phyloP scores from a whole-genome alignment of 1,284 basidiomycete species.

The Austroboletus olivaceoglutinosus region DNA sequence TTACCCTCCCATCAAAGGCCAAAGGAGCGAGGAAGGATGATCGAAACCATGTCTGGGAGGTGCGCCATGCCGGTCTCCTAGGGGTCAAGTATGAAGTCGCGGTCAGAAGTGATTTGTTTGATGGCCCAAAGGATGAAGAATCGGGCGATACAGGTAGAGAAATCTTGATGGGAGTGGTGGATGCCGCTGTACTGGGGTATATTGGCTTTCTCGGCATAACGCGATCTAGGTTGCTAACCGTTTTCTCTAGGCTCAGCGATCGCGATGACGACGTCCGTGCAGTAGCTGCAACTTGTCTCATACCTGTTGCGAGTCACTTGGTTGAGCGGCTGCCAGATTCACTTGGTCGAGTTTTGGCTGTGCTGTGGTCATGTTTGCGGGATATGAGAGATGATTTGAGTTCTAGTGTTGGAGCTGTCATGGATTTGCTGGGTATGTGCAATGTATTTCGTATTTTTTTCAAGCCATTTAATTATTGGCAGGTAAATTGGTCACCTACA shows the following conservation, averaged over 20 bases:
- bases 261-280: slow-evolving; percentile 96
- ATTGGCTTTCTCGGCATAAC: slow-evolving; percentile 20
- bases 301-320: slow-evolving; percentile 82
- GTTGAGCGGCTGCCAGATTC: slow-evolving; percentile 76
- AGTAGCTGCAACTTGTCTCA: slow-evolving; percentile 89
- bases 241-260: slow-evolving; percentile 70
- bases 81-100: slow-evolving; percentile 98
- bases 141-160: slow-evolving; percentile 43
- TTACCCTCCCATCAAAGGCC: slow-evolving; percentile 44
- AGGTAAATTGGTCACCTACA: slow-evolving; percentile 82
- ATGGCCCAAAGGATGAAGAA: slow-evolving; percentile 38
- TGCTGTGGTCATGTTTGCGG: slow-evolving; percentile 88
- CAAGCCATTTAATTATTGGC: background rate
- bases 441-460: background rate
- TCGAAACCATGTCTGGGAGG: slow-evolving; percentile 89
- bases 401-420: slow-evolving; percentile 94
- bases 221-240: slow-evolving; percentile 13
- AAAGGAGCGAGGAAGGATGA: slow-evolving; percentile 41
- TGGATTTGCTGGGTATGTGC: slow-evolving; percentile 85
- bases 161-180: slow-evolving; percentile 75
- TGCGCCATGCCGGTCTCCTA: slow-evolving; percentile 93
- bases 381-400: slow-evolving; percentile 97
- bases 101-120: slow-evolving; percentile 82
- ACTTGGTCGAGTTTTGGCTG: slow-evolving; percentile 72
- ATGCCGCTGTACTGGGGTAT: slow-evolving; percentile 85